Conservation (phyloP, 495 filamentous ascomycete species). For the Penicillium goetzii region DNA sequence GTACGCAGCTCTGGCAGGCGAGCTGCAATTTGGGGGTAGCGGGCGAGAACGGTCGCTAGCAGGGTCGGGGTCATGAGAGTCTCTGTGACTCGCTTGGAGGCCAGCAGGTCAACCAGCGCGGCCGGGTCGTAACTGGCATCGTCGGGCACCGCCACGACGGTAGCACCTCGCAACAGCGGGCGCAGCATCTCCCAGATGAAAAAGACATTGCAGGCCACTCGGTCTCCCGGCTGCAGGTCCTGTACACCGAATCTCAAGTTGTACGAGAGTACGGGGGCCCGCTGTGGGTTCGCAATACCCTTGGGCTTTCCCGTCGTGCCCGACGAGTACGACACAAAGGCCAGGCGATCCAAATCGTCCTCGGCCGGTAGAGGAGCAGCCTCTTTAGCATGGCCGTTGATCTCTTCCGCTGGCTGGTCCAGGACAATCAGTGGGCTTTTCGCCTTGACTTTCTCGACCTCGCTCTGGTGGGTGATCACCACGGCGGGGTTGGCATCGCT, state of each 20-base stretch:
- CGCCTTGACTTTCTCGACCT: conserved; percentile 60
- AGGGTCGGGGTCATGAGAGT: conserved; percentile 77
- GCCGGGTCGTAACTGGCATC: conserved; percentile 70
- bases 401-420: conserved; percentile 46
- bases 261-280: conserved; percentile 67
- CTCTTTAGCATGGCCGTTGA: conserved; percentile 44
- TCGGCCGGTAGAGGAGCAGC: conserved; percentile 51
- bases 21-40: conserved; percentile 57
- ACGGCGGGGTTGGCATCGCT: conserved; percentile 66
- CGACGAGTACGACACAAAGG: conserved; percentile 69
- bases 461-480: conserved; percentile 59
- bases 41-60: conserved; percentile 63
- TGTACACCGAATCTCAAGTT: conserved; percentile 64
- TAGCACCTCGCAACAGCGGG: conserved; percentile 68
- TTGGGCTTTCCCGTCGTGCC: conserved; percentile 72
- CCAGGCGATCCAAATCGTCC: conserved; percentile 65
- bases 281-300: conserved; percentile 70
- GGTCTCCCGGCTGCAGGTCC: conserved; percentile 64
- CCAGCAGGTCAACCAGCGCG: conserved; percentile 65
- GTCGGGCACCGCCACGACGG: conserved; percentile 67
- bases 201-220: conserved; percentile 75
- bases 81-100: conserved; percentile 61
- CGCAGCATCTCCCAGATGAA: conserved; percentile 77
- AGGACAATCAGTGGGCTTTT: conserved; percentile 58
- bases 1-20: conserved; percentile 62